Conservation (phyloP, 2,329 filamentous ascomycete species). For the Ophioceras dolichostomum region DNA sequence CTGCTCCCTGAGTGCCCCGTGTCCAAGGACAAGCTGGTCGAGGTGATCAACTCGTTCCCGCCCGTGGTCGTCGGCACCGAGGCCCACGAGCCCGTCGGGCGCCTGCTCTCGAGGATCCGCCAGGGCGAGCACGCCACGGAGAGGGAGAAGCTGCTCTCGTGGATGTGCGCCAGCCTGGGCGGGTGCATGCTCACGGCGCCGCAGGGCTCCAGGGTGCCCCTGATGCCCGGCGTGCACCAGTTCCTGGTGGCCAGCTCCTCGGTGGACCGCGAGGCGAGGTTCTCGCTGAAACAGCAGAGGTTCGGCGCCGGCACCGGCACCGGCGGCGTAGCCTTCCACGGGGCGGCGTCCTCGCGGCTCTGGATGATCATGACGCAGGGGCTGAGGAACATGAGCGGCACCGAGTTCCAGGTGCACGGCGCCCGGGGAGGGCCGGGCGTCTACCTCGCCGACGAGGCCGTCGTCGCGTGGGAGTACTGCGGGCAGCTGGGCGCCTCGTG, state of each 20-base stretch:
- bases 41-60: slow-evolving; percentile 11
- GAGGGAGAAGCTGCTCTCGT: slow-evolving; percentile 9
- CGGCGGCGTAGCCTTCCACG: slow-evolving; percentile 10
- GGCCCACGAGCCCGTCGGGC: slow-evolving; percentile 3
- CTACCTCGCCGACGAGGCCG: slow-evolving; percentile 9
- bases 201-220: slow-evolving; percentile 7
- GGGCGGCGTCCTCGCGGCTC: slow-evolving; percentile 6
- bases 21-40: slow-evolving; percentile 2
- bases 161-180: slow-evolving; percentile 11
- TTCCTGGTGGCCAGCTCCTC: slow-evolving; percentile 11
- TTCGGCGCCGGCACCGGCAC: not conserved
- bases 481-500: slow-evolving; percentile 5
- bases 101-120: slow-evolving; percentile 7
- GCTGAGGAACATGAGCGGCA: slow-evolving; percentile 8
- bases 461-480: slow-evolving; percentile 6
- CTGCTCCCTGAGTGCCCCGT: slow-evolving; percentile 9
- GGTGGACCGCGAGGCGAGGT: slow-evolving; percentile 9
- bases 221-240: slow-evolving; percentile 11
- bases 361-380: slow-evolving; percentile 12
- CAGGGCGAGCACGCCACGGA: not conserved
- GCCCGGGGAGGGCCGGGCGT: slow-evolving; percentile 7
- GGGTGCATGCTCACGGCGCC: slow-evolving; percentile 12
- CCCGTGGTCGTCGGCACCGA: slow-evolving; percentile 4
- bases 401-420: slow-evolving; percentile 7
- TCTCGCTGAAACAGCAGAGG: not conserved